Evolutionary conservation across 768 basidiomycete species (phyloP), one percentile per base, ranked within the genome.

Genomic region (Suillus americanus): DNA sequence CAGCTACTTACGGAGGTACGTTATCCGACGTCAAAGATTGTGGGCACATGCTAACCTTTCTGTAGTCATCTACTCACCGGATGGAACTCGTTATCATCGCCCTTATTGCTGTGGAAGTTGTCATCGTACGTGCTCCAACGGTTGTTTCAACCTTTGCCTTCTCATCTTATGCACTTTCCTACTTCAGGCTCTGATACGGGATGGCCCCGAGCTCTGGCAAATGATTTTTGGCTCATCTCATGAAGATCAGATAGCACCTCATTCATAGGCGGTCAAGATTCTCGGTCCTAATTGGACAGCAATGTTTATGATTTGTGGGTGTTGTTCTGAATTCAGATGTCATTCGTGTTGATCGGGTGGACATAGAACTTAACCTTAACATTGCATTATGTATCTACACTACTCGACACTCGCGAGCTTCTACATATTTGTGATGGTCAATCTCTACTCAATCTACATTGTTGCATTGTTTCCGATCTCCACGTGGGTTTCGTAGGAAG

Each of bases 21-120:
- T 6, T 28, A 18, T 62, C 30, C 61, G 12, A 16, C 63, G 38
- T 16, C 43, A 12, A 13, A 37, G 1, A 20, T n/a, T 25, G 6
- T 33, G 41, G 43, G 13, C 40, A 8, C 23, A 50, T 20, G 60
- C 66, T 25, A 64, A 35, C 20, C 12, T 59, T 59, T 56, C 57
- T 66, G 12, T 70, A 97, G 92, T 92, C 94, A 3, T 93, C 92
- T 5, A 86, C 84, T 3, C 94, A 97, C 71, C 88, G 91, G 2
- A 95, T 99, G 91, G 97, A 99, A 77, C 81, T 97, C 5, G 91
- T 98, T 66, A 98, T 98, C 73, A 99, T 98, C 68, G 83, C 86
- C 1, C 89, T 99, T 57, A 97, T 98, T 71, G 93, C 95, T 0
- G 94, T 97, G 13, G 95, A 97, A 75, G 94, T 95, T n/a, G 81